phyloP scores from a whole-genome alignment of 345 rosid species.

The Populus alba region DNA sequence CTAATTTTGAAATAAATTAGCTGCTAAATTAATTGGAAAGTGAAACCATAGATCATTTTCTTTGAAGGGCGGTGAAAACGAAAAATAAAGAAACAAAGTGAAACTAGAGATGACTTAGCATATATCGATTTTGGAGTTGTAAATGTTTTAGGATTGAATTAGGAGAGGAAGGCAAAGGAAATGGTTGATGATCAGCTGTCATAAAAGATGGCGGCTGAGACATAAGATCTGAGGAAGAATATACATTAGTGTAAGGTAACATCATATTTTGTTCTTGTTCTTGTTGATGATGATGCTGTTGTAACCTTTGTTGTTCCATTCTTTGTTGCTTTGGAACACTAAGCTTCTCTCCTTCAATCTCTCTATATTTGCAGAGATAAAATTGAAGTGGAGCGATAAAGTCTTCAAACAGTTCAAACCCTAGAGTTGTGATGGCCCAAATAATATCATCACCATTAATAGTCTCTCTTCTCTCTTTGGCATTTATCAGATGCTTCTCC shows the following conservation, averaged over 20 bases:
- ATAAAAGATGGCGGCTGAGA: constrained; percentile 49
- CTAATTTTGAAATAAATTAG: too few relatives aligned
- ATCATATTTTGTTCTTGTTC: constrained; percentile 30
- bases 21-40: too few relatives aligned
- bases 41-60: too few relatives aligned
- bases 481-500: constrained; percentile 25
- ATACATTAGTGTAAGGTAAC: constrained; percentile 36
- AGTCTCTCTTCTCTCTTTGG: constrained; percentile 19
- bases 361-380: constrained; percentile 14
- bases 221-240: constrained; percentile 36
- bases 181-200: constrained; percentile 39
- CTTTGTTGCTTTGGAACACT: constrained; percentile 16
- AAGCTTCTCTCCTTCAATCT: constrained; percentile 17
- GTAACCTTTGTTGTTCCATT: constrained; percentile 13
- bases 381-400: constrained; percentile 9
- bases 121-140: constrained; percentile 58
- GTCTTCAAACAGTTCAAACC: constrained; percentile 14
- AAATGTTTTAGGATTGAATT: constrained; percentile 54
- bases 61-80: too few relatives aligned
- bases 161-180: constrained; percentile 58
- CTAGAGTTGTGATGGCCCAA: constrained; percentile 18
- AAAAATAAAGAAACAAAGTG: too few relatives aligned
- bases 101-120: too few relatives aligned
- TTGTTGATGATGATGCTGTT: constrained; percentile 25
- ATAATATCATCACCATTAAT: constrained; percentile 18